Conservation (phyloP, 2,329 filamentous ascomycete genomes). For the Dryadomyces quercivorus region DNA sequence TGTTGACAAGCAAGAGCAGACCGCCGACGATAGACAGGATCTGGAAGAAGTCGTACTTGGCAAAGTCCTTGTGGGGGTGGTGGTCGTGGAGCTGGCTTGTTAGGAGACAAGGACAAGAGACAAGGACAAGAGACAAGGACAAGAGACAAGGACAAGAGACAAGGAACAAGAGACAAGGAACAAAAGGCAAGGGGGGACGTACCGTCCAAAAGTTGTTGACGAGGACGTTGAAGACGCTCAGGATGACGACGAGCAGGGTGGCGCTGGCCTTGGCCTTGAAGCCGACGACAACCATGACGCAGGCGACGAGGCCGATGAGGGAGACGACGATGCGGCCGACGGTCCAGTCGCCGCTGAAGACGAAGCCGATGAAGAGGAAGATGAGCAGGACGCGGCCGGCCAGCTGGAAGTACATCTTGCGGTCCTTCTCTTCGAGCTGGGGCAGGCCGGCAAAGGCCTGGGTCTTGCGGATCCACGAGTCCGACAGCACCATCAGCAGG, state of each 20-base stretch:
- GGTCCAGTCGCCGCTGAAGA: constrained; percentile 90
- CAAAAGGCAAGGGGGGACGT: constrained; percentile 28
- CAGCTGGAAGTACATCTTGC: constrained; percentile 99
- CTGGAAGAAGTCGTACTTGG: constrained; percentile 99
- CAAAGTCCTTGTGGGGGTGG: constrained; percentile 99
- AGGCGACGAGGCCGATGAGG: constrained; percentile 75
- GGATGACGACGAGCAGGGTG: constrained; percentile 83
- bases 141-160: too few species aligned
- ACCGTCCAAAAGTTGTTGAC: constrained; percentile 99
- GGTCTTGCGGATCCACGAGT: constrained; percentile 95
- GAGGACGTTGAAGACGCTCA: constrained; percentile 91
- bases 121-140: constrained; percentile 1
- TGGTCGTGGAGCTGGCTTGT: constrained; percentile 71
- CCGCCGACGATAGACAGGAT: constrained; percentile 97
- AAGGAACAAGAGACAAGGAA: not conserved
- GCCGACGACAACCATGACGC: constrained; percentile 95
- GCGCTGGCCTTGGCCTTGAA: constrained; percentile 99
- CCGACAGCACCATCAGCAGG: constrained; percentile 92
- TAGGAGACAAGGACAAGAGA: too few species aligned
- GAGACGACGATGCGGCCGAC: constrained; percentile 79
- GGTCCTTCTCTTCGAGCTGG: constrained; percentile 94
- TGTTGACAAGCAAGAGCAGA: constrained; percentile 93
- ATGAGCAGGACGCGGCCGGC: constrained; percentile 91
- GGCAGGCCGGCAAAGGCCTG: constrained; percentile 93
- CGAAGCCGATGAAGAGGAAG: constrained; percentile 94